phyloP scores from a whole-genome alignment of 352 stramenopile species.

The Plasmopara halstedii region DNA sequence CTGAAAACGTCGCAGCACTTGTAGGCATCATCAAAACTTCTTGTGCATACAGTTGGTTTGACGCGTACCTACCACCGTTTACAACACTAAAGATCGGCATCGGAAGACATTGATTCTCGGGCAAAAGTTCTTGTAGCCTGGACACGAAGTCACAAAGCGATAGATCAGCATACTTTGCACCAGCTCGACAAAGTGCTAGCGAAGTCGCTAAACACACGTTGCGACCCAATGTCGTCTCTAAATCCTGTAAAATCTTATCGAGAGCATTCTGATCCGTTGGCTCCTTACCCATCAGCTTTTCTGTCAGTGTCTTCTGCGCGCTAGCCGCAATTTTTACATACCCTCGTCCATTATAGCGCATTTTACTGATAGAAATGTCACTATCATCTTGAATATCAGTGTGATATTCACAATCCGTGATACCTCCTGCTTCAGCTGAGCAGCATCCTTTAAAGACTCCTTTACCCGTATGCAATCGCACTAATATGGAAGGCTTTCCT shows the following conservation, averaged over 20 bases:
- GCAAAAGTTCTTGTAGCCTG: conserved; percentile 30
- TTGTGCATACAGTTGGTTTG: conserved; percentile 61
- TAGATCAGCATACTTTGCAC: conserved; percentile 48
- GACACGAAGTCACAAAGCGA: conserved; percentile 52
- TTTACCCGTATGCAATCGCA: conserved; percentile 60
- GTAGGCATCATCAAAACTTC: conserved; percentile 52
- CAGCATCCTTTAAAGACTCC: conserved; percentile 53
- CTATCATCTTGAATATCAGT: not conserved
- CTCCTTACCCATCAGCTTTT: conserved; percentile 35
- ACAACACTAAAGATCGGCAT: conserved; percentile 73
- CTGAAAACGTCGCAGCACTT: conserved; percentile 46
- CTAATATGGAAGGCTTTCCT: conserved; percentile 35
- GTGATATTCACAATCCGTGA: conserved; percentile 22
- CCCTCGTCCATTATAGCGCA: conserved; percentile 33
- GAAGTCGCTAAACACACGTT: conserved; percentile 57
- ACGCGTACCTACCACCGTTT: conserved; percentile 52
- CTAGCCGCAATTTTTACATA: conserved; percentile 29
- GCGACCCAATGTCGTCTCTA: conserved; percentile 41
- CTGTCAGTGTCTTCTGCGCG: conserved; percentile 28
- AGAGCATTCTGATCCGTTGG: conserved; percentile 40
- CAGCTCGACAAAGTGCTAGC: conserved; percentile 51
- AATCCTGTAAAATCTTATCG: conserved; percentile 25
- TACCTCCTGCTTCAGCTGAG: conserved; percentile 24
- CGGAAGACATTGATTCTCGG: conserved; percentile 42
- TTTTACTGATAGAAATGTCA: conserved; percentile 21